Evolutionary conservation across 345 rosid genomes (phyloP).

Genomic region (Aurinia saxatilis): DNA sequence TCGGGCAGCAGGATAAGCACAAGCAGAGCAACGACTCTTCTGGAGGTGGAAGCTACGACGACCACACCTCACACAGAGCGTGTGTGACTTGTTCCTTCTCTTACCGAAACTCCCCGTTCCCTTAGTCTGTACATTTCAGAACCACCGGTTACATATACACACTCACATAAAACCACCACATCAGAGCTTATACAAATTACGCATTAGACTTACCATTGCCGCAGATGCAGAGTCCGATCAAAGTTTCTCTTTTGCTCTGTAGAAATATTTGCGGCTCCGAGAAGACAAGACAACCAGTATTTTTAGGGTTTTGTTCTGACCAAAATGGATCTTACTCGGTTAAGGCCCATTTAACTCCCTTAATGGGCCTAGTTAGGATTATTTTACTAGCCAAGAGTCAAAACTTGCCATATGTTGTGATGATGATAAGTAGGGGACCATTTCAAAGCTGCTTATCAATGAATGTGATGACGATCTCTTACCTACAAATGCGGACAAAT

Average conservation of each 20-base stretch:
- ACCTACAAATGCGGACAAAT: conserved; percentile 18
- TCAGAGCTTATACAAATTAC: background rate
- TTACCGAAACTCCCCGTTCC: conserved; percentile 94
- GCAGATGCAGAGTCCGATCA: conserved; percentile 14
- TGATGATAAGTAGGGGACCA: conserved; percentile 32
- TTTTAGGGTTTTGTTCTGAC: background rate
- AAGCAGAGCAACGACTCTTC: conserved; percentile 85
- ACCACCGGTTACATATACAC: background rate
- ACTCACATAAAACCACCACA: too few relatives aligned
- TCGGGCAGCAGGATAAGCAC: conserved; percentile 88
- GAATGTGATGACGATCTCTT: conserved; percentile 27
- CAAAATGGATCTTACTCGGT: background rate
- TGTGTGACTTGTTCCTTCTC: conserved; percentile 96
- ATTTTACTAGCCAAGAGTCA: too few relatives aligned
- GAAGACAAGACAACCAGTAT: background rate
- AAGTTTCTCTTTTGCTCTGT: background rate
- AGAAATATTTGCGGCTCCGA: conserved; percentile 1
- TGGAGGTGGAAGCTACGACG: conserved; percentile 94
- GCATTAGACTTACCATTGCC: conserved; percentile 20
- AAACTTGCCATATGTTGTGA: too few relatives aligned
- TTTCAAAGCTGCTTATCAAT: conserved; percentile 14
- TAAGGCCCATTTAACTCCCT: background rate
- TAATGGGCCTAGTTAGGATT: background rate
- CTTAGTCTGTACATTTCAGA: conserved; percentile 54
- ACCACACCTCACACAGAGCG: conserved; percentile 87